Evolutionary conservation across 495 filamentous ascomycete genomes (phyloP), one percentile per base, ranked within the genome.

Genomic region (Trichocladium uniseriatum): DNA sequence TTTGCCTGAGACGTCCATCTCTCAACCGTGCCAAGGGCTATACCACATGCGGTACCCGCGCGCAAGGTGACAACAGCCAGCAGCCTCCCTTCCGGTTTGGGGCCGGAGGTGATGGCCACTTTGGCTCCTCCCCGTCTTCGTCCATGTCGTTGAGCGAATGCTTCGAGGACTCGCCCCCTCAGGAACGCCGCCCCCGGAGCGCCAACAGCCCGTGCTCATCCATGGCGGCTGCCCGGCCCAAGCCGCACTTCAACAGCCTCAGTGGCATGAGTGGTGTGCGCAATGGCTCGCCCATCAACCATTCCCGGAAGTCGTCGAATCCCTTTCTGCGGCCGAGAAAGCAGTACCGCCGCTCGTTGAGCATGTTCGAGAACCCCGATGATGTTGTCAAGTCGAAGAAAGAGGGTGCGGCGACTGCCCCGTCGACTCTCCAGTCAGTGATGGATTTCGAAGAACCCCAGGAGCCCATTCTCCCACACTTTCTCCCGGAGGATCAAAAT

Each of bases 361-460:
- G 91, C 72, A 97, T 98, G 92, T 97, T 90, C 68, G 92, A 97
- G 64, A 79, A 84, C 59, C 84, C 90, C 0, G 86, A 78, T 47
- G 92, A 97, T 60, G 75, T 95, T 18, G 84, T 94, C 64, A 83
- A 84, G 63, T 69, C 71, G 19, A 78, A 78, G 55, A 65, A 82
- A 58, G 77, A 82, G 48, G 76, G 75, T 36, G 65, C 39, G n/a
- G 15, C 71, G 53, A 59, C 72, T 54, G 63, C 69, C 15, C 73
- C 68, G 4, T 68, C 55, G 27, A 60, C 70, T 40, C 69, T 89
- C 27, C 77, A 84, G 57, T 79, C 86, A 18, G 81, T 90, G 38
- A 84, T 82, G 75, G 88, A 94, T 63, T 68, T 89, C 21, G 82
- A 83, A 51, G 68, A 75, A 49, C 59, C 75, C 24, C 81, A 87